Base-by-base conservation (phyloP, 352 stramenopile genomes). In the Pythium sp. region DNA sequence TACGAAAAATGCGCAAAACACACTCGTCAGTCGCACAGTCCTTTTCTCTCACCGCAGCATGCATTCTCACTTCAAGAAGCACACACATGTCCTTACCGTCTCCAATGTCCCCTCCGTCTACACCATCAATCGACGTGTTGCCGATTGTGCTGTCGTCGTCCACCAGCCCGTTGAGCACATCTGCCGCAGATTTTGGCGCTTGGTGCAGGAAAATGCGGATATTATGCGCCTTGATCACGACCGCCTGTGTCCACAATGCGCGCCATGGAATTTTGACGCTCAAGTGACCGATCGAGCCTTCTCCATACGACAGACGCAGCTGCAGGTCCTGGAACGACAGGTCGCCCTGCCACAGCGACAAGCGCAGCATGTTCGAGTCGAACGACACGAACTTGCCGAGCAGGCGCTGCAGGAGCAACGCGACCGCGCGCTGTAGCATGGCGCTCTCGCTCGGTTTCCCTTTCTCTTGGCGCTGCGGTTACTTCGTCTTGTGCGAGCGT, bases 371-470 rank as follows among this genome's bases (percentile, higher is more conserved):
- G 58, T 62, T 90, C 67, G 88, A 86, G 74, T 96, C 84, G 68
- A 96, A 93, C 18, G 84, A 91, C 76, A 96, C 84, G 71, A 96
- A 94, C 79, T 94, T 96, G 54, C 88, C 88, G 64, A 96, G 83
- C 64, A 96, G 69, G 20, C 88, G 85, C 84, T 96, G 88, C 57
- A 96, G 82, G 67, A 96, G 75, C 75, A 94, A 68, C 70, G 88
- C 88, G 59, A 96, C 73, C 18, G 86, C 88, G 43, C 82, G 87
- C 71, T 96, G 85, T 30, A 96, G 81, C 88, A 96, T 96, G 24
- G 30, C 11, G 30, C 56, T 62, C 56, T 49, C 32, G 30, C 56
- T 62, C 32, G 56, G 30, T 32, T 46, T 49, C 2, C 18, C 7
- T 28, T 28, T 61, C 55, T 18, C 32, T 47, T 20, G 55, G 9